Evolutionary conservation across 2,329 filamentous ascomycete species (phyloP).

Genomic region (Coniella vitis): DNA sequence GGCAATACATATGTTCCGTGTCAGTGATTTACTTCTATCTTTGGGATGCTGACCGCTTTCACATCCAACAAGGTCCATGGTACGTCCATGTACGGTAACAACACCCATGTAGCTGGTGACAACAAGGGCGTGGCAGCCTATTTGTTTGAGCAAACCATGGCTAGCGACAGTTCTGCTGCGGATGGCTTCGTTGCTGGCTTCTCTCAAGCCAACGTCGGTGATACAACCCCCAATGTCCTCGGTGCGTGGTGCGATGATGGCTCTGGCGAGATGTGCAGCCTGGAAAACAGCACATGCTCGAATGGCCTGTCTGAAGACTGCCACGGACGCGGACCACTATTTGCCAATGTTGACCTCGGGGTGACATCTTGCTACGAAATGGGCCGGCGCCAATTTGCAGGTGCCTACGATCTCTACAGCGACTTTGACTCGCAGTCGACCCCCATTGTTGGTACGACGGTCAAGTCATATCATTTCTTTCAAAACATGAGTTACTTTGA

Average conservation of each 20-base stretch:
- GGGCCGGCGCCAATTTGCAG: conserved; percentile 58
- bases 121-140: conserved; percentile 89
- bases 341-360: conserved; percentile 59
- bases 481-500: conserved; percentile 68
- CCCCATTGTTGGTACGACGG: conserved; percentile 54
- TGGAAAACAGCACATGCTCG: conserved; percentile 72
- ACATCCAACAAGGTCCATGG: conserved; percentile 48
- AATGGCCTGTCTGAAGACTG: conserved; percentile 60
- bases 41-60: background rate
- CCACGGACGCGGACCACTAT: conserved; percentile 64
- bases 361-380: conserved; percentile 73
- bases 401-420: conserved; percentile 46
- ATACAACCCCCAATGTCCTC: conserved; percentile 77
- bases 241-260: conserved; percentile 86
- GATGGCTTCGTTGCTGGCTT: conserved; percentile 79
- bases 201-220: conserved; percentile 84
- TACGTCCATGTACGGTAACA: conserved; percentile 84
- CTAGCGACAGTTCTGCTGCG: conserved; percentile 43
- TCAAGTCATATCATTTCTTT: conserved; percentile 76
- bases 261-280: conserved; percentile 59
- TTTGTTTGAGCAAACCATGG: conserved; percentile 68
- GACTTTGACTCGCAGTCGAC: conserved; percentile 39
- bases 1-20: too few relatives aligned
- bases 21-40: too few relatives aligned
- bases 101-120: conserved; percentile 80